Conservation (phyloP, 2,329 filamentous ascomycete species). For the Helotiales sp. region DNA sequence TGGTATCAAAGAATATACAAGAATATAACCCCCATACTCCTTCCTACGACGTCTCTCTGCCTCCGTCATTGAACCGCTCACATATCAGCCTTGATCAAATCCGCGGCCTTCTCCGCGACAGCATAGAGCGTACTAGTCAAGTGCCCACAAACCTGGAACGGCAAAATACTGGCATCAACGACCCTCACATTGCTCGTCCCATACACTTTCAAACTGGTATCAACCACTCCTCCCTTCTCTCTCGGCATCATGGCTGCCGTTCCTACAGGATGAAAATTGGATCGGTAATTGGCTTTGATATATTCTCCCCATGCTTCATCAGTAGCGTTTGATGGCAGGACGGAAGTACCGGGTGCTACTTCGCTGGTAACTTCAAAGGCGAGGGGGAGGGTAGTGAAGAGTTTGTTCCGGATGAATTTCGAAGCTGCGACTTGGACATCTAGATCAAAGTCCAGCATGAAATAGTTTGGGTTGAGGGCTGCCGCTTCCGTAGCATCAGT, state of each 20-base stretch:
- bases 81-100: conserved; percentile 1
- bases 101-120: conserved; percentile 3
- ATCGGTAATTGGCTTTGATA: not conserved
- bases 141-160: not conserved
- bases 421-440: conserved; percentile 37
- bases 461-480: conserved; percentile 43
- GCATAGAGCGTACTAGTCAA: conserved; percentile 1
- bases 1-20: no score
- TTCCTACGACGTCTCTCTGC: no score
- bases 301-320: not conserved
- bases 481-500: conserved; percentile 25
- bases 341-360: conserved; percentile 23
- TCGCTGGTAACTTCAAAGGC: conserved; percentile 10
- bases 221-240: conserved; percentile 4
- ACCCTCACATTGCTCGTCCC: not conserved
- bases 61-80: no score
- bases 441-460: conserved; percentile 41
- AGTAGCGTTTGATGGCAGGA: conserved; percentile 30
- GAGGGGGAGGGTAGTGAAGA: conserved; percentile 17
- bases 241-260: conserved; percentile 3
- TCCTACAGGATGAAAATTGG: conserved; percentile 1
- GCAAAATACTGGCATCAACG: conserved; percentile 1
- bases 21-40: no score
- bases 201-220: conserved; percentile 4
- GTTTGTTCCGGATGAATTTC: conserved; percentile 28